Evolutionary conservation across 495 filamentous ascomycete genomes (phyloP).

Genomic region (Melanomma pulvis-pyrius): DNA sequence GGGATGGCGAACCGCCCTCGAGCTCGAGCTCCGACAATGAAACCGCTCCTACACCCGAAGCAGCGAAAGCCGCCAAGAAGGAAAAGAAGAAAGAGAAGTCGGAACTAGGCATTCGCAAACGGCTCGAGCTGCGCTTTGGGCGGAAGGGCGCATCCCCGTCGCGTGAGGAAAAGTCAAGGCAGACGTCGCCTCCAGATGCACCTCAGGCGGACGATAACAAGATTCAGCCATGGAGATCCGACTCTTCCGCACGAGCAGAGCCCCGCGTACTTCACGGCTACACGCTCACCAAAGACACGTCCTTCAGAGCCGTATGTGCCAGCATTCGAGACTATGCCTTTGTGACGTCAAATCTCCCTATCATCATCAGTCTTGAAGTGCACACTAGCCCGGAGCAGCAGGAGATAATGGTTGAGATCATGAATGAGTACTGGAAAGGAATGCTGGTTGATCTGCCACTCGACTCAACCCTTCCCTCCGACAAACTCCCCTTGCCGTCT

Average conservation of each 20-base stretch:
- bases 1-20: slow-evolving; percentile 71
- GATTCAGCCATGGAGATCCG: slow-evolving; percentile 44
- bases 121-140: slow-evolving; percentile 37
- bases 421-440: slow-evolving; percentile 73
- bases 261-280: slow-evolving; percentile 85
- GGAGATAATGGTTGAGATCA: slow-evolving; percentile 85
- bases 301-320: slow-evolving; percentile 80
- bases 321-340: slow-evolving; percentile 82
- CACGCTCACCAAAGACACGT: slow-evolving; percentile 83
- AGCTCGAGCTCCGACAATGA: slow-evolving; percentile 46
- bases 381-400: slow-evolving; percentile 80
- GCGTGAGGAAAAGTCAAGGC: slow-evolving; percentile 20
- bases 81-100: slow-evolving; percentile 33
- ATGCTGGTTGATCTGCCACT: slow-evolving; percentile 63
- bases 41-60: not conserved
- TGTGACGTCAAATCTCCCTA: slow-evolving; percentile 67
- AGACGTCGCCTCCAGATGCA: slow-evolving; percentile 3
- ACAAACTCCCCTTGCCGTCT: slow-evolving; percentile 61
- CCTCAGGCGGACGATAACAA: slow-evolving; percentile 30
- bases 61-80: slow-evolving; percentile 19
- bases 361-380: slow-evolving; percentile 89
- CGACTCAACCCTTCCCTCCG: slow-evolving; percentile 46
- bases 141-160: slow-evolving; percentile 14
- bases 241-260: slow-evolving; percentile 54
- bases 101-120: slow-evolving; percentile 27